phyloP scores from a whole-genome alignment of 2,329 filamentous ascomycete species.

The Phyllosticta ampelicida region DNA sequence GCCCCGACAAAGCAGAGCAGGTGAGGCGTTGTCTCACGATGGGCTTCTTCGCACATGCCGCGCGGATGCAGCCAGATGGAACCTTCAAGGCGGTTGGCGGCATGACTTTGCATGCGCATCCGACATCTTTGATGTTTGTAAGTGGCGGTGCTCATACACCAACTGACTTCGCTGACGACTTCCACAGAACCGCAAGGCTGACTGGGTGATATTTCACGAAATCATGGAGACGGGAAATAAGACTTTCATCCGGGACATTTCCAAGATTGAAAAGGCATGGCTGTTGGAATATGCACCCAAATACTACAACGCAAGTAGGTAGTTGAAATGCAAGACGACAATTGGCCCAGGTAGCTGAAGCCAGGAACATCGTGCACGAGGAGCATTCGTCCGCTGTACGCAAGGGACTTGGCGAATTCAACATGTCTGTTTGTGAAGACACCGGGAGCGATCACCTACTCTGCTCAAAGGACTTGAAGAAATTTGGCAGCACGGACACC shows the following conservation, averaged over 20 bases:
- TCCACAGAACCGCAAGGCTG: constrained; percentile 68
- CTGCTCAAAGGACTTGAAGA: too few relatives aligned
- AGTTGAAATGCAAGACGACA: not conserved
- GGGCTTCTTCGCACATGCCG: constrained; percentile 88
- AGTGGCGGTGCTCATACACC: constrained; percentile 19
- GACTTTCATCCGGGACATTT: constrained; percentile 81
- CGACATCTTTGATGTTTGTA: constrained; percentile 81
- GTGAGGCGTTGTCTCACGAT: constrained; percentile 77
- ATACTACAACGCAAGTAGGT: constrained; percentile 34
- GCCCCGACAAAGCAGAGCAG: constrained; percentile 51
- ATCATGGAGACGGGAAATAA: constrained; percentile 82
- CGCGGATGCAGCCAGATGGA: constrained; percentile 87
- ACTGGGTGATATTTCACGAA: constrained; percentile 95
- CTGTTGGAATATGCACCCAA: constrained; percentile 77
- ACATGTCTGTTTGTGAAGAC: too few relatives aligned
- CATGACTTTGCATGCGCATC: constrained; percentile 73
- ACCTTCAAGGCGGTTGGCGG: constrained; percentile 79
- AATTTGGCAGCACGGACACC: too few relatives aligned
- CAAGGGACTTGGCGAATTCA: too few relatives aligned
- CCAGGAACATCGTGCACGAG: too few relatives aligned
- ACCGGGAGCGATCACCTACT: too few relatives aligned
- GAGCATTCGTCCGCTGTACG: too few relatives aligned
- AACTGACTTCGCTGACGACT: not conserved
- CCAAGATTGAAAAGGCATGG: constrained; percentile 91
- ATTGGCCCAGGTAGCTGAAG: too few relatives aligned